Conservation (phyloP, 176 grass and related monocot species). For the Raddia distichophylla region DNA sequence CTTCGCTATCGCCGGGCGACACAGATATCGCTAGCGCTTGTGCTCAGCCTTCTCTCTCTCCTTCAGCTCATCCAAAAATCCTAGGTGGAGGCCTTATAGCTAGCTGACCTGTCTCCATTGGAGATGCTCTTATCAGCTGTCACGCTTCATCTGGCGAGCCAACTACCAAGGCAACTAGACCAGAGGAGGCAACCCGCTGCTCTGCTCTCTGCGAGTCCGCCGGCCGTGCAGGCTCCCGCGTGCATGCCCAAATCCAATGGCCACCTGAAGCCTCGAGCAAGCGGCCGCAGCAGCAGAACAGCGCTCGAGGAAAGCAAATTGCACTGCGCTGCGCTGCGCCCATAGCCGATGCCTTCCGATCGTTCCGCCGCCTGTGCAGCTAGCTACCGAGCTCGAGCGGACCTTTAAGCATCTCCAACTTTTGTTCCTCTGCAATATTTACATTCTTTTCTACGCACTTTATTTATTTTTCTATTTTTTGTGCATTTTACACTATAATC, state of each 20-base stretch:
- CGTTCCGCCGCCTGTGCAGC: constrained; percentile 5
- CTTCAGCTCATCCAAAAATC: no score
- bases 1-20: no score
- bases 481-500: no score
- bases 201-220: neutral
- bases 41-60: no score
- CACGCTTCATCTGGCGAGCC: constrained; percentile 15
- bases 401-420: no score
- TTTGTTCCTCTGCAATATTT: no score
- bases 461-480: no score
- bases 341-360: neutral
- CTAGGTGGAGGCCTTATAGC: no score
- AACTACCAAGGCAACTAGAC: neutral
- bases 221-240: neutral
- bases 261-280: neutral
- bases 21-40: no score
- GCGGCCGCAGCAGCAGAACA: neutral
- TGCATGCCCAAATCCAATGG: neutral
- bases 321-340: neutral
- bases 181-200: constrained; percentile 2
- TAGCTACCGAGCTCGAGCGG: neutral
- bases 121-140: no score
- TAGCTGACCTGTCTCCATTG: no score
- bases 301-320: neutral
- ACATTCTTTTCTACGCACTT: no score